These are phyloP conservation scores for Paradendryphiella salina DNA, from an alignment of 2,329 filamentous ascomycete genomes.

Conservation along the genomic window DNA sequence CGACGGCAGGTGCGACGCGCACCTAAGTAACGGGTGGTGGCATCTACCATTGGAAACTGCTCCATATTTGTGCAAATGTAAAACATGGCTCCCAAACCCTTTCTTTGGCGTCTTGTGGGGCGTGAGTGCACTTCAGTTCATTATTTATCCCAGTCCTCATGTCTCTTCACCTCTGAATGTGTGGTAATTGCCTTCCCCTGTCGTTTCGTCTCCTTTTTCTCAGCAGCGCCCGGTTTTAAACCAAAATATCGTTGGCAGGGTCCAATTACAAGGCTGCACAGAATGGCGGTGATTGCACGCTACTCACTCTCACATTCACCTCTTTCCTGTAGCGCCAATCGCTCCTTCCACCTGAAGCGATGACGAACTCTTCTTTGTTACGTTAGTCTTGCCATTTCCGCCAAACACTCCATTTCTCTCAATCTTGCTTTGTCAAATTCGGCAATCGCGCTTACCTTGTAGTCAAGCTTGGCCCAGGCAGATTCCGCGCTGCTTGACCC, in stretches of 20 bases:
- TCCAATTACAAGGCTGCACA: background rate
- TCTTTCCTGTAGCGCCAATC: constrained; percentile 6
- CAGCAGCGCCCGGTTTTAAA: background rate
- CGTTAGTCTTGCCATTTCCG: background rate
- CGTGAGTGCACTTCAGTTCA: background rate
- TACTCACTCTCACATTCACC: constrained; percentile 16
- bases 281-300: background rate
- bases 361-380: constrained; percentile 1
- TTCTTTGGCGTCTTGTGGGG: background rate
- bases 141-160: background rate
- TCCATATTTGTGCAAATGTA: constrained; percentile 9
- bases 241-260: background rate
- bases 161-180: background rate
- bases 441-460: constrained; percentile 1
- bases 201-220: background rate
- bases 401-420: background rate
- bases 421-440: background rate
- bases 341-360: constrained; percentile 12
- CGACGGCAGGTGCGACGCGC: constrained; percentile 1
- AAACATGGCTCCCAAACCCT: constrained; percentile 9
- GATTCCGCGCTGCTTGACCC: constrained; percentile 8
- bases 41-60: constrained; percentile 8
- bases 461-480: background rate
- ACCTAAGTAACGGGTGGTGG: constrained; percentile 23
- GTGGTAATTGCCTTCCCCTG: background rate